A percentile compares a stretch with the other conserved stretches of the same genome.
Evolutionary conservation across 768 basidiomycete species (phyloP).

Genomic region (Leccinum variicolor): DNA sequence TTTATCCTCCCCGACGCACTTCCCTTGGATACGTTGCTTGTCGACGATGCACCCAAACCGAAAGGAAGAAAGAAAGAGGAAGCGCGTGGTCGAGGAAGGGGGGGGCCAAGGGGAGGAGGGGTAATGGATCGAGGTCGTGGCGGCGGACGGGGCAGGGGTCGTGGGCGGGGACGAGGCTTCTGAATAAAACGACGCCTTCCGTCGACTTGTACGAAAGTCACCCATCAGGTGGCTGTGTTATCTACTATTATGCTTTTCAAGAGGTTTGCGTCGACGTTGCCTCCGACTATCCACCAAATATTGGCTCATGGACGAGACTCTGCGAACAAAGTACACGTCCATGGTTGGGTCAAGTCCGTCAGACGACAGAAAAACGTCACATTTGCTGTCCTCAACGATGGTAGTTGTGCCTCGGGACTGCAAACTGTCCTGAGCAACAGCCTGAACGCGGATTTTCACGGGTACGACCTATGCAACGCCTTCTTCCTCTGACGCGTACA

Average conservation of each 20-base stretch:
- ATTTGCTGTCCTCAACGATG: conserved; percentile 82
- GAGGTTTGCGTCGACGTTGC: conserved; percentile 31
- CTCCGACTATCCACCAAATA: conserved; percentile 36
- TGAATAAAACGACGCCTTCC: background rate
- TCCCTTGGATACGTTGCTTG: conserved; percentile 92
- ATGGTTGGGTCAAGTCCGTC: conserved; percentile 86
- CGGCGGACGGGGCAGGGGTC: conserved; percentile 53
- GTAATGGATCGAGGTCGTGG: conserved; percentile 49
- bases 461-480: conserved; percentile 7
- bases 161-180: conserved; percentile 47
- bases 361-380: conserved; percentile 85
- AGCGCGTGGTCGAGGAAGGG: conserved; percentile 50
- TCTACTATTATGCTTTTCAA: conserved; percentile 22
- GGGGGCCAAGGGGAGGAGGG: conserved; percentile 37
- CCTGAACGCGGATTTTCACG: conserved; percentile 13
- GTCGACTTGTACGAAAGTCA: background rate
- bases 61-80: conserved; percentile 91
- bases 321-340: conserved; percentile 40
- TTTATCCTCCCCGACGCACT: conserved; percentile 97
- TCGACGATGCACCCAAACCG: conserved; percentile 97
- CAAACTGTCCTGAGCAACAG: conserved; percentile 68
- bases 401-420: conserved; percentile 63
- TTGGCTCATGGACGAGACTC: conserved; percentile 21
- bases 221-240: conserved; percentile 26
- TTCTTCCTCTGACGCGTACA: conserved; percentile 3